Evolutionary conservation across 1,284 basidiomycete species (phyloP).

Genomic region (Pyrrhoderma noxium): DNA sequence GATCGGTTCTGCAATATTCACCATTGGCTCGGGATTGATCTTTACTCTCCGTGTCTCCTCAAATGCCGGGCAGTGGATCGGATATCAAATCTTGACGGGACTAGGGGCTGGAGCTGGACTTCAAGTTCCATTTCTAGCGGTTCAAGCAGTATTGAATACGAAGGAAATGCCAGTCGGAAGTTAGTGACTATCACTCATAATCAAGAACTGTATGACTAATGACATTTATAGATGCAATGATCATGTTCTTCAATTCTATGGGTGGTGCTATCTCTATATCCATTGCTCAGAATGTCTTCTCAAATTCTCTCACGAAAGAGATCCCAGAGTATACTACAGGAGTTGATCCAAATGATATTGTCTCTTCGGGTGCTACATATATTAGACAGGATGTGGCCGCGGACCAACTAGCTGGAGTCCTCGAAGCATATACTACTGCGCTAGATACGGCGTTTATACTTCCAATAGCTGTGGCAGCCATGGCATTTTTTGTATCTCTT

Average conservation of each 20-base stretch:
- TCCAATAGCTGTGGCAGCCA: slow-evolving; percentile 15
- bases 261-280: slow-evolving; percentile 23
- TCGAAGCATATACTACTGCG: slow-evolving; percentile 18
- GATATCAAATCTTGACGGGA: slow-evolving; percentile 32
- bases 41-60: slow-evolving; percentile 32
- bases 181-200: slow-evolving; percentile 2
- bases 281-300: slow-evolving; percentile 22
- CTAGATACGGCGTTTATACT: slow-evolving; percentile 16
- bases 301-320: slow-evolving; percentile 18
- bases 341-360: slow-evolving; percentile 16
- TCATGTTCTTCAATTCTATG: slow-evolving; percentile 21
- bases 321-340: slow-evolving; percentile 19
- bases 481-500: slow-evolving; percentile 12
- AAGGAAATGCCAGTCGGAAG: slow-evolving; percentile 17
- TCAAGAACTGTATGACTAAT: not conserved
- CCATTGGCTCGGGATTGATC: slow-evolving; percentile 35
- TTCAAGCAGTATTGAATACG: slow-evolving; percentile 16
- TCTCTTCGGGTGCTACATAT: slow-evolving; percentile 18
- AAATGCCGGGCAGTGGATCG: slow-evolving; percentile 30
- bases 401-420: slow-evolving; percentile 17
- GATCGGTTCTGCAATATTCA: slow-evolving; percentile 28
- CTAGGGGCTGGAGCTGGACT: slow-evolving; percentile 17
- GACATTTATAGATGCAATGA: slow-evolving; percentile 16
- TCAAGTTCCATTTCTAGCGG: slow-evolving; percentile 18
- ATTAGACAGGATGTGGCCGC: slow-evolving; percentile 17